Evolutionary conservation across 2,329 filamentous ascomycete genomes (phyloP), one percentile per base, ranked within the genome.

Genomic region (Sporothrix sp.): DNA sequence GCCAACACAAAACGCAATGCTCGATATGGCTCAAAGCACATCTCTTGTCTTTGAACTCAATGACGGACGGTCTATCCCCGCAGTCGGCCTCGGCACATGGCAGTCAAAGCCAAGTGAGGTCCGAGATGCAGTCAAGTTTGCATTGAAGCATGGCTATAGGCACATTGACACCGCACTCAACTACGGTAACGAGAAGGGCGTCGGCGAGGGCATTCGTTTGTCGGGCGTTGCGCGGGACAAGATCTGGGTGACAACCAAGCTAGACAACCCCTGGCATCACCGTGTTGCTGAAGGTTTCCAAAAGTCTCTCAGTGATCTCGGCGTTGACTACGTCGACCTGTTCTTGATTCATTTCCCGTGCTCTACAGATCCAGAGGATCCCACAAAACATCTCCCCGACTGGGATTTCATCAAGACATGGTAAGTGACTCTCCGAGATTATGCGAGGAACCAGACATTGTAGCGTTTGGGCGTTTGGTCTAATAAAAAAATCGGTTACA

Each of bases 161-260:
- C 55, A 57, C 44, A 45, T 57, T 27, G 55, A 55, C 33, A 53
- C 55, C 14, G 55, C 55, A 5, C 44, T 53, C 28, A 40, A 27
- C 25, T 55, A 52, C 27, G 51, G 51, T 46, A 55, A 57, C 49
- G 55, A 57, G 51, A 36, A 33, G 16, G 55, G 47, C 13, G 55
- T 57, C 35, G 55, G 55, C 20, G 49, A 42, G 38, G 55, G 49
- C 51, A 50, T 57, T 20, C 48, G 50, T 18, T 46, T 35, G 2
- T 55, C 53, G 2, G 53, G 55, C 16, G 49, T 55, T 10, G 49
- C 53, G n/a, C 51, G 55, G 13, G 53, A 55, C n/a, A 30, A 55
- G 7, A 52, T 56, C 42, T 55, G 48, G 48, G 32, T 56, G n/a
- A 56, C 55, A 13, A 56, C 53, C 10, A 56, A 56, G 43, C 55